Conservation (phyloP, 2,329 filamentous ascomycete species). For the Colletotrichum scovillei region DNA sequence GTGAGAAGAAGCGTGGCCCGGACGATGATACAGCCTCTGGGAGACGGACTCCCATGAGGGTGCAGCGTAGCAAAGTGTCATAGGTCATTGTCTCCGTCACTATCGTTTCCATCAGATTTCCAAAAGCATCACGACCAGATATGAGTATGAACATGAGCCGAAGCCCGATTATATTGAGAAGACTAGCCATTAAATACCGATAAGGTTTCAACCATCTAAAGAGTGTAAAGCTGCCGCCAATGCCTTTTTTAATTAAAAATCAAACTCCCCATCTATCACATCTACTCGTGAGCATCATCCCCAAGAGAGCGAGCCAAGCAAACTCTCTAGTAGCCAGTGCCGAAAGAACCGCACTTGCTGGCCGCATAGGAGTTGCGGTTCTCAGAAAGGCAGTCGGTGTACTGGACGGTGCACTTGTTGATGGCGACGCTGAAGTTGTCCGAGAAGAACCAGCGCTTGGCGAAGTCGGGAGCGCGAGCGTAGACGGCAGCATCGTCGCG, state of each 20-base stretch:
- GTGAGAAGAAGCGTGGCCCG: too few species aligned
- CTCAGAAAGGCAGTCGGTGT: conserved; percentile 56
- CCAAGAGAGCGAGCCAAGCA: not conserved
- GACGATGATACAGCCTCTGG: too few species aligned
- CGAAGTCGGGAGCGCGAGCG: conserved; percentile 28
- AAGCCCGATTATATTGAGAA: not conserved
- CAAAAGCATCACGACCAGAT: too few species aligned
- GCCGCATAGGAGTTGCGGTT: conserved; percentile 53
- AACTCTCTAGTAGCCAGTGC: conserved; percentile 36
- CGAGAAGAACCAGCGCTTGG: conserved; percentile 39
- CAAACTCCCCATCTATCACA: conserved; percentile 7
- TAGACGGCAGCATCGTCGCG: conserved; percentile 17
- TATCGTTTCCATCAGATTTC: not conserved
- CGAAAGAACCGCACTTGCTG: conserved; percentile 54
- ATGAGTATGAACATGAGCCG: not conserved
- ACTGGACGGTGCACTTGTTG: conserved; percentile 61
- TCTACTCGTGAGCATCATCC: not conserved
- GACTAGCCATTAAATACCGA: conserved; percentile 27
- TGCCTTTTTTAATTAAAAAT: not conserved
- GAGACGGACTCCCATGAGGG: too few species aligned
- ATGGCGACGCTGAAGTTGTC: conserved; percentile 44
- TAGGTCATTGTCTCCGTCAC: too few species aligned
- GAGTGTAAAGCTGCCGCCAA: conserved; percentile 12
- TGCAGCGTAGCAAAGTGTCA: too few species aligned
- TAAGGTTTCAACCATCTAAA: conserved; percentile 3